Conservation (phyloP, 2,329 filamentous ascomycete species). For the Diaporthe eres region DNA sequence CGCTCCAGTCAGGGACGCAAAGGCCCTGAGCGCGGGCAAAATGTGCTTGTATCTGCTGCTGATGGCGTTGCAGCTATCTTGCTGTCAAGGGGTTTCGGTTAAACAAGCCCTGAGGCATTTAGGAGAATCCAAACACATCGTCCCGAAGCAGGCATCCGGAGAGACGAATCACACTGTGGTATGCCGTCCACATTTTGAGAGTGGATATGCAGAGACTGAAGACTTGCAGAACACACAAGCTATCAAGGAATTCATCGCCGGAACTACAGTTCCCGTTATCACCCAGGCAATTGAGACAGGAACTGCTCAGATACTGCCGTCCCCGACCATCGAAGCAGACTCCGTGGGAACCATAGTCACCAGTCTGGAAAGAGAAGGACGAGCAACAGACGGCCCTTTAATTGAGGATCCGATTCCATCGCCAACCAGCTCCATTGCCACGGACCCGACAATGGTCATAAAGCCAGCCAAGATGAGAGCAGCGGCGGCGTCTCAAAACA, state of each 20-base stretch:
- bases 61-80: conserved; percentile 39
- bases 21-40: neutral
- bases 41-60: conserved; percentile 39
- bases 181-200: neutral
- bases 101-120: neutral
- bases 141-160: neutral
- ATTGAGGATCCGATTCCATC: conserved; percentile 43
- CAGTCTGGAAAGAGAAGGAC: conserved; percentile 48
- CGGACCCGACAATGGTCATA: conserved; percentile 43
- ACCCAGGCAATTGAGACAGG: conserved; percentile 50
- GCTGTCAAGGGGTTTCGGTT: conserved; percentile 23
- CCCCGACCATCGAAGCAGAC: conserved; percentile 46
- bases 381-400: conserved; percentile 45
- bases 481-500: conserved; percentile 56
- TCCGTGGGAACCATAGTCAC: conserved; percentile 53
- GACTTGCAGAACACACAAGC: conserved; percentile 16
- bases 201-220: conserved; percentile 5
- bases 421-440: conserved; percentile 33
- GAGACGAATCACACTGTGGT: conserved; percentile 21
- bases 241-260: conserved; percentile 19
- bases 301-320: conserved; percentile 53
- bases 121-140: neutral
- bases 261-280: conserved; percentile 48
- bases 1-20: conserved; percentile 11
- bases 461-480: conserved; percentile 41